These are phyloP conservation scores for Dillenia suffruticosa DNA, from an alignment of 164 flowering plant genomes.

Conservation along the genomic window DNA sequence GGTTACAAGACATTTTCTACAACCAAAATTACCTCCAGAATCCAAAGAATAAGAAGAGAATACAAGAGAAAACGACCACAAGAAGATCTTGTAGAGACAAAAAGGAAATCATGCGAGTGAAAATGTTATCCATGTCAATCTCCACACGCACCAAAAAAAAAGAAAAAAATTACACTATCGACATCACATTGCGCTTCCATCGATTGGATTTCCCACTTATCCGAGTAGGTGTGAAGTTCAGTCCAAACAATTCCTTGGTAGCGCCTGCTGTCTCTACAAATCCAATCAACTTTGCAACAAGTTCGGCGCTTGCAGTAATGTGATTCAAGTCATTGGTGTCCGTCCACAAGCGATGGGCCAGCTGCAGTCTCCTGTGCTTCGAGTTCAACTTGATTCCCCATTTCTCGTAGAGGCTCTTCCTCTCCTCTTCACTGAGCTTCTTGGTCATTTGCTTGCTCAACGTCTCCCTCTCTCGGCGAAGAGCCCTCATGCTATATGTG, in stretches of 20 bases:
- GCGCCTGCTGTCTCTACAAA: conserved; percentile 55
- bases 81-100: too few relatives aligned
- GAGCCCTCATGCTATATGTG: conserved; percentile 46
- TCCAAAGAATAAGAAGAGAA: too few relatives aligned
- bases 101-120: too few relatives aligned
- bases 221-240: conserved; percentile 62
- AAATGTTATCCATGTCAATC: too few relatives aligned
- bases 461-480: conserved; percentile 67
- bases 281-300: conserved; percentile 70
- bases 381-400: conserved; percentile 72
- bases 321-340: conserved; percentile 55
- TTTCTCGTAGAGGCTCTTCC: conserved; percentile 51
- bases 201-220: conserved; percentile 42
- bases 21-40: too few relatives aligned
- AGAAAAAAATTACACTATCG: conserved; percentile 27
- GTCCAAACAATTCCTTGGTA: conserved; percentile 86
- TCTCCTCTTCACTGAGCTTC: conserved; percentile 57
- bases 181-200: conserved; percentile 44
- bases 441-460: conserved; percentile 65
- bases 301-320: conserved; percentile 56
- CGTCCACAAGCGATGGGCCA: conserved; percentile 62
- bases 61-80: too few relatives aligned
- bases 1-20: too few relatives aligned
- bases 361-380: conserved; percentile 66
- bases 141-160: background rate